Evolutionary conservation across 2,329 filamentous ascomycete genomes (phyloP).

Genomic region (Exophiala xenobiotica): DNA sequence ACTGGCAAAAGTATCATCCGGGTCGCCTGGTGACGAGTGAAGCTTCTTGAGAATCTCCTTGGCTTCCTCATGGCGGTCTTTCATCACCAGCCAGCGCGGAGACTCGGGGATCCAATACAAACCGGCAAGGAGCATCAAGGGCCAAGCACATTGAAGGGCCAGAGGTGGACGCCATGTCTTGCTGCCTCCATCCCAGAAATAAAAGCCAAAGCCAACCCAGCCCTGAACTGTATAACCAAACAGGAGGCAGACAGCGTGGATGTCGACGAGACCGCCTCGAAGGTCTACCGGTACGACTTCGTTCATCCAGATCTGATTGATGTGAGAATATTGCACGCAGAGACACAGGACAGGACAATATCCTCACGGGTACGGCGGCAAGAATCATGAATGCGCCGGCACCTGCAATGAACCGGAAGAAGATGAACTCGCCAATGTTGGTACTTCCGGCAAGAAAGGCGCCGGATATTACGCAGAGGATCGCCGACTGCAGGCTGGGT

Average conservation of each 20-base stretch:
- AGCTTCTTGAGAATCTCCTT: constrained; percentile 22
- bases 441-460: constrained; percentile 21
- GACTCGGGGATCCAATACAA: constrained; percentile 27
- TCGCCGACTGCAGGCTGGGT: constrained; percentile 12
- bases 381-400: constrained; percentile 28
- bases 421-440: constrained; percentile 26
- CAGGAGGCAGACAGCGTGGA: constrained; percentile 24
- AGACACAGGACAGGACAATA: neutral
- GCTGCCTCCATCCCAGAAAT: constrained; percentile 24
- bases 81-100: constrained; percentile 28
- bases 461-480: constrained; percentile 19
- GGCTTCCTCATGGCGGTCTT: constrained; percentile 26
- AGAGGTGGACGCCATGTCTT: constrained; percentile 29
- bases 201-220: constrained; percentile 29
- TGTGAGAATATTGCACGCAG: neutral
- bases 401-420: constrained; percentile 27
- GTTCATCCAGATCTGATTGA: constrained; percentile 24
- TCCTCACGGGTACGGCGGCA: constrained; percentile 14
- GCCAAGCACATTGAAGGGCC: constrained; percentile 24
- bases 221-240: constrained; percentile 25
- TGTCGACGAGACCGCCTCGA: constrained; percentile 25
- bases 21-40: constrained; percentile 18
- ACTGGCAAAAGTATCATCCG: constrained; percentile 15
- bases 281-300: constrained; percentile 25
- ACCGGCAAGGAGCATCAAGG: constrained; percentile 20